phyloP scores from a whole-genome alignment of 306 rosid species.

The Ormosia emarginata region DNA sequence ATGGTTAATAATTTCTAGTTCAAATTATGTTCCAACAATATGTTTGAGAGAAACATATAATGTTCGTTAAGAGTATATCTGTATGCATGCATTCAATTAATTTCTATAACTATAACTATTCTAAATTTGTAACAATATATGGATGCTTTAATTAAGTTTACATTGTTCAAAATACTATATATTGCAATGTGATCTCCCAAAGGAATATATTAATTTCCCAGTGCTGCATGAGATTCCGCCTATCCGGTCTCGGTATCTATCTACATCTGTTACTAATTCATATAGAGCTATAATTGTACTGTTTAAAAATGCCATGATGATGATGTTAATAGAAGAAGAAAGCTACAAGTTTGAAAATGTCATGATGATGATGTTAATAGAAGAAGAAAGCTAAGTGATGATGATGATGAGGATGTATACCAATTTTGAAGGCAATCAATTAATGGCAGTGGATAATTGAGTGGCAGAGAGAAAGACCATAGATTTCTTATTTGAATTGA shows the following conservation, averaged over 20 bases:
- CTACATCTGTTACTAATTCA: conserved; percentile 18
- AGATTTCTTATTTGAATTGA: conserved; percentile 29
- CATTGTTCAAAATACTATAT: background rate
- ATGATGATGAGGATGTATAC: conserved; percentile 34
- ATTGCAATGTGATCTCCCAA: background rate
- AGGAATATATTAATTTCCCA: background rate
- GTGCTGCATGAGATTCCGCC: background rate
- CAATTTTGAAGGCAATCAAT: conserved; percentile 40
- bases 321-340: background rate
- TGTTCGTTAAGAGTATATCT: background rate
- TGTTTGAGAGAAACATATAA: background rate
- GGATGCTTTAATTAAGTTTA: background rate
- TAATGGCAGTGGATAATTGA: conserved; percentile 42
- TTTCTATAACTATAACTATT: background rate
- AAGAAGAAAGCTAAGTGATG: conserved; percentile 14
- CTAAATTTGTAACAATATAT: background rate
- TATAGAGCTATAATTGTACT: conserved; percentile 33
- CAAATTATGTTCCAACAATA: background rate
- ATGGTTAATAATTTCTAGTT: background rate
- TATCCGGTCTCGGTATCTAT: background rate
- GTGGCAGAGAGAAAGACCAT: conserved; percentile 30
- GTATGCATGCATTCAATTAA: background rate
- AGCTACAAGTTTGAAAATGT: background rate
- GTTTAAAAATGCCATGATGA: conserved; percentile 16
- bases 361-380: background rate